These are phyloP conservation scores for Polyrhizophydium stewartii DNA, from an alignment of 371 early-diverging fungal species.

Conservation along the genomic window DNA sequence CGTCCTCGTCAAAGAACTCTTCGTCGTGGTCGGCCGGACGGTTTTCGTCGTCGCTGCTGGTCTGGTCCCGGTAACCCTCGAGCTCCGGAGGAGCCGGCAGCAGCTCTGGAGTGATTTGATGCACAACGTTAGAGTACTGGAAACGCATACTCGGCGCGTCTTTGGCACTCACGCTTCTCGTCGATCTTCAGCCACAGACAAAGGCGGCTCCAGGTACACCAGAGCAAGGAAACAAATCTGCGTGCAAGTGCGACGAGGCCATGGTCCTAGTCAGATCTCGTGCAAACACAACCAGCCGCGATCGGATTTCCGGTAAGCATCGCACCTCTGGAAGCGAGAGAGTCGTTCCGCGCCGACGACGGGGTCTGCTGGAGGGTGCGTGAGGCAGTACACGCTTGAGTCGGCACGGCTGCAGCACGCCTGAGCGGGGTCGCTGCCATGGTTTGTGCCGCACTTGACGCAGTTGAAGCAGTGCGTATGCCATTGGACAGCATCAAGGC, in stretches of 20 bases:
- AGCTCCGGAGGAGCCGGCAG: not conserved
- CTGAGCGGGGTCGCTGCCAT: conserved; percentile 9
- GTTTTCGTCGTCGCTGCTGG: not conserved
- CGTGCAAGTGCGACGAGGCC: not conserved
- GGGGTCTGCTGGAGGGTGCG: conserved; percentile 34
- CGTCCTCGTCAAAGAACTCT: conserved; percentile 15
- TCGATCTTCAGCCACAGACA: conserved; percentile 11
- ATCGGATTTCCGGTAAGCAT: no score
- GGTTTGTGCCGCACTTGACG: conserved; percentile 48
- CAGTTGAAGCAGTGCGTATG: conserved; percentile 79
- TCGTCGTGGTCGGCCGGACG: not conserved
- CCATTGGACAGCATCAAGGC: conserved; percentile 67
- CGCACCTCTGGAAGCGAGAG: conserved; percentile 28
- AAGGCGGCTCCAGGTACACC: not conserved
- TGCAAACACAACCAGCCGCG: no score
- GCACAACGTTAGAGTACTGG: no score
- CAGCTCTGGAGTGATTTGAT: no score
- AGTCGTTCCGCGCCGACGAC: conserved; percentile 52
- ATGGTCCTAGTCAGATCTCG: conserved; percentile 1
- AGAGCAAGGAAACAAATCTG: conserved; percentile 10
- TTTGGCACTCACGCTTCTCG: no score
- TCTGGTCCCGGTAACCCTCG: not conserved
- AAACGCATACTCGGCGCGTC: no score
- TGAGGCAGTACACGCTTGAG: conserved; percentile 39
- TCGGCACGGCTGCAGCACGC: not conserved